Evolutionary conservation across 2,329 filamentous ascomycete genomes (phyloP).

Genomic region (Colletotrichum tropicale): DNA sequence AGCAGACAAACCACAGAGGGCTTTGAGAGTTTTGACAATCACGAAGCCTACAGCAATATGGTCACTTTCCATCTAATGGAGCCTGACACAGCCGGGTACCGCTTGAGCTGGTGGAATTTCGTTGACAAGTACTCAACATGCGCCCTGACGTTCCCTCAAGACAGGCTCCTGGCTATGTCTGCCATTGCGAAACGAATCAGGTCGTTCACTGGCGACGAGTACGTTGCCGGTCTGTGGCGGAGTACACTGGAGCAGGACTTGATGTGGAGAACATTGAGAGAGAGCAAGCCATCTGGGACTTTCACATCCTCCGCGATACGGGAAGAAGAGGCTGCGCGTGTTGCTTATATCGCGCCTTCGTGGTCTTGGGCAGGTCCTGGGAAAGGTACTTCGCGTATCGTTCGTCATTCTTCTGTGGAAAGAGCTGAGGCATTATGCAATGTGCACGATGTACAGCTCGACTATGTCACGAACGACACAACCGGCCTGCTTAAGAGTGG

Average conservation of each 20-base stretch:
- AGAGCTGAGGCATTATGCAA: neutral
- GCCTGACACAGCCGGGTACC: accelerated
- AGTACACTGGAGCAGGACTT: neutral
- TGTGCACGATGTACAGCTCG: neutral
- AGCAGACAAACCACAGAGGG: neutral
- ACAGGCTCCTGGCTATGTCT: neutral
- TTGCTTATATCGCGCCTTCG: neutral
- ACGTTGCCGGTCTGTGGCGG: neutral
- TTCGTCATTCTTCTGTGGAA: neutral
- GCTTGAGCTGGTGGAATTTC: neutral
- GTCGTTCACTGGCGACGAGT: neutral
- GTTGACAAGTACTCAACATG: neutral
- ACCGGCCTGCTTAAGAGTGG: neutral
- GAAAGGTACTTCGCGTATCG: neutral
- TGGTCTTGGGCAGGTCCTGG: neutral
- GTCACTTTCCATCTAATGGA: neutral
- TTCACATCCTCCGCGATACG: accelerated
- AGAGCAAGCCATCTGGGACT: neutral
- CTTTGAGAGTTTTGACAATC: neutral
- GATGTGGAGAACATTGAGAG: neutral
- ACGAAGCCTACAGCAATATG: neutral
- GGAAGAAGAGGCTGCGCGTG: accelerated
- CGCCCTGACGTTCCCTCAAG: neutral
- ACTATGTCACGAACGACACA: accelerated
- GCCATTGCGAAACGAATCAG: neutral